Conservation (phyloP, 2,329 filamentous ascomycete species). For the Penicillium aurantiogriseum region DNA sequence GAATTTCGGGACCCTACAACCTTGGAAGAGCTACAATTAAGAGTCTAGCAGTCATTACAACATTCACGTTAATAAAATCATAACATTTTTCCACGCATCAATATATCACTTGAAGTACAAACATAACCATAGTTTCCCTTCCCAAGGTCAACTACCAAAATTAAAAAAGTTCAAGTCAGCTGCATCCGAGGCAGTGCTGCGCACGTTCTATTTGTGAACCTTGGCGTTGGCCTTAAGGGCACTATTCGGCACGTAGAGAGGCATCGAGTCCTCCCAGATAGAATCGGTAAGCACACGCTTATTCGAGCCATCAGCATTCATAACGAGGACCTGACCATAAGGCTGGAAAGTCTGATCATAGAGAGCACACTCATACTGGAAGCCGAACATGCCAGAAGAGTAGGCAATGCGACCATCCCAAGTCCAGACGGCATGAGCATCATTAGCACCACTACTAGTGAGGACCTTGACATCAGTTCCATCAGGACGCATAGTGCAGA, state of each 20-base stretch:
- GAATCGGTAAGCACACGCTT: neutral
- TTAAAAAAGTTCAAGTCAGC: neutral
- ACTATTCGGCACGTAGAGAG: slow-evolving; percentile 15
- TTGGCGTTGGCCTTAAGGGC: neutral
- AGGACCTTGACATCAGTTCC: too few relatives aligned
- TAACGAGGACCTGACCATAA: too few relatives aligned
- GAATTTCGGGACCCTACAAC: neutral
- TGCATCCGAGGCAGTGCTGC: neutral
- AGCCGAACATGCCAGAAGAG: too few relatives aligned
- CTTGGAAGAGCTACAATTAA: too few relatives aligned
- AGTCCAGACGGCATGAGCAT: too few relatives aligned
- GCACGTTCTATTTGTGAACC: neutral
- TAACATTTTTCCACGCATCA: neutral
- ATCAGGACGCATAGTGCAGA: too few relatives aligned
- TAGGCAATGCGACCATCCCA: too few relatives aligned
- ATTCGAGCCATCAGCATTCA: too few relatives aligned
- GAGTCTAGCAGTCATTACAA: neutral
- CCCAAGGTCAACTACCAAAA: neutral
- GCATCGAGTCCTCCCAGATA: slow-evolving; percentile 37
- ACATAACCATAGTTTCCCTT: neutral
- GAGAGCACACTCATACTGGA: too few relatives aligned
- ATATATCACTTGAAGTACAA: neutral
- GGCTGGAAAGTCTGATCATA: too few relatives aligned
- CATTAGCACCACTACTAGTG: too few relatives aligned
- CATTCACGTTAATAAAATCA: neutral